Conservation (phyloP, 768 basidiomycete species). For the Sporobolomyces roseus region DNA sequence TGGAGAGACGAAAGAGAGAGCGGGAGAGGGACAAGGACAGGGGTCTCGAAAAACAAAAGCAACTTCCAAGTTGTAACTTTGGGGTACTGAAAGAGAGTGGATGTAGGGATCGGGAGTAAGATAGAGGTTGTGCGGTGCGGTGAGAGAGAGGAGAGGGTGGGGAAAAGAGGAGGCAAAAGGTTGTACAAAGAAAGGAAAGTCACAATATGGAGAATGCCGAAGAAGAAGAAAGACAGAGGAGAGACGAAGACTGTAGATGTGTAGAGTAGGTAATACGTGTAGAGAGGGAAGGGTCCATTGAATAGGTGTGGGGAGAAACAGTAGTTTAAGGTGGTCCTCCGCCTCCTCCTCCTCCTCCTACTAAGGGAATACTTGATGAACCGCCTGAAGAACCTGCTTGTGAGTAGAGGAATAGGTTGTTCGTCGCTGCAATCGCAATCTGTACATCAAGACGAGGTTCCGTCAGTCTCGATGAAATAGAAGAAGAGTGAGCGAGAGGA, state of each 20-base stretch:
- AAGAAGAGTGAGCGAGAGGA: background rate
- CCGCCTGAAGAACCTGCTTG: constrained; percentile 4
- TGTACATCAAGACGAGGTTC: background rate
- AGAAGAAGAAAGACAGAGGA: background rate
- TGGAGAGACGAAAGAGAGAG: background rate
- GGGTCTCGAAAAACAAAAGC: background rate
- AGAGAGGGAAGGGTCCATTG: too few species aligned
- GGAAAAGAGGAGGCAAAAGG: background rate
- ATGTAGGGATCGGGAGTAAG: too few species aligned
- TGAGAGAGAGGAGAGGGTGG: background rate
- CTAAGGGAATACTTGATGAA: constrained; percentile 2
- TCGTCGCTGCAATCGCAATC: constrained; percentile 50
- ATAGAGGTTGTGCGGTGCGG: too few species aligned
- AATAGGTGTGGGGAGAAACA: background rate
- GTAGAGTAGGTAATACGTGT: too few species aligned
- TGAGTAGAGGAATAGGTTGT: constrained; percentile 72
- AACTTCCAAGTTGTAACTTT: background rate
- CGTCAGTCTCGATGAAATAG: background rate
- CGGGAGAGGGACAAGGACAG: background rate
- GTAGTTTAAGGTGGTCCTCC: constrained; percentile 4
- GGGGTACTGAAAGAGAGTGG: background rate
- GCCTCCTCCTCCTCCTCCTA: constrained; percentile 8
- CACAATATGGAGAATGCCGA: background rate
- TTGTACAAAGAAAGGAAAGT: background rate
- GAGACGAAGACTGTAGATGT: too few species aligned